Evolutionary conservation across 2,329 filamentous ascomycete species (phyloP).

Genomic region (Cladophialophora immunda): DNA sequence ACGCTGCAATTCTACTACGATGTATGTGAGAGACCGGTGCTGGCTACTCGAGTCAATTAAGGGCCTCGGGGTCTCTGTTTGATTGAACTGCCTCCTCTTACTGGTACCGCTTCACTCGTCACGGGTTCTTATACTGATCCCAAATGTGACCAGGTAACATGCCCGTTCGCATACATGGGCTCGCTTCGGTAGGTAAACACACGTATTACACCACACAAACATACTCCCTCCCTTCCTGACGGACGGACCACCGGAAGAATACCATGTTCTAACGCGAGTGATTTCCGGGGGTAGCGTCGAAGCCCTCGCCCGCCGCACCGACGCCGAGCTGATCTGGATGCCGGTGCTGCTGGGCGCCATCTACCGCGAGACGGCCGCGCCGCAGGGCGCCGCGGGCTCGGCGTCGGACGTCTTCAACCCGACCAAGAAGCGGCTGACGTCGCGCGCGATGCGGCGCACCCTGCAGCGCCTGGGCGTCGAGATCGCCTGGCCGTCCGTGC

Average conservation of each 20-base stretch:
- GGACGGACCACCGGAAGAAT: neutral
- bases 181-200: neutral
- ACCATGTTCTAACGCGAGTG: neutral
- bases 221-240: neutral
- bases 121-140: neutral
- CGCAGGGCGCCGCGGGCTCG: slow-evolving; percentile 32
- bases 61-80: no score
- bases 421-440: slow-evolving; percentile 27
- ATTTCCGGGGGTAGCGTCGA: neutral
- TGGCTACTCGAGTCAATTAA: no score
- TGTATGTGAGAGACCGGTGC: neutral
- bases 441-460: slow-evolving; percentile 19
- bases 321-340: neutral
- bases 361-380: slow-evolving; percentile 33
- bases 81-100: no score
- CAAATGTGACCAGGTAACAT: neutral
- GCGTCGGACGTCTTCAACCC: slow-evolving; percentile 33
- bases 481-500: slow-evolving; percentile 19
- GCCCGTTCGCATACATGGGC: slow-evolving; percentile 3
- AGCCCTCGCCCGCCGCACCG: neutral
- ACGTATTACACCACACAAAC: neutral
- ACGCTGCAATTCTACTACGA: slow-evolving; percentile 3
- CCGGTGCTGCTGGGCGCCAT: slow-evolving; percentile 34
- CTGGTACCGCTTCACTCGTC: neutral
- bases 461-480: slow-evolving; percentile 20